These are phyloP conservation scores for Kingdonia uniflora DNA, from an alignment of 164 flowering plant species.

Conservation along the genomic window DNA sequence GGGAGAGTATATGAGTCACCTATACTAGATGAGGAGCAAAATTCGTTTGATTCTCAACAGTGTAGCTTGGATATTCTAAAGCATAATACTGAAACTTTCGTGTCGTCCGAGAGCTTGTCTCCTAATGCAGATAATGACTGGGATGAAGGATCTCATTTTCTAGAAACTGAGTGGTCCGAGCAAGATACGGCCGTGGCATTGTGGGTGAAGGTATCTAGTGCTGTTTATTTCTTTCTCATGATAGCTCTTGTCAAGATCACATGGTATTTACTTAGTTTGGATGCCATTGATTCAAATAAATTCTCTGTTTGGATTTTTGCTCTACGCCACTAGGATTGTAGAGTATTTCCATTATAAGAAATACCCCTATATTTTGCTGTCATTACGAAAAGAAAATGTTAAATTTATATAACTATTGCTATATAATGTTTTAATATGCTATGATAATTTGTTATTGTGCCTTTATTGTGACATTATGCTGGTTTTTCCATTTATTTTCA, in stretches of 20 bases:
- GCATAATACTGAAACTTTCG: slow-evolving; percentile 16
- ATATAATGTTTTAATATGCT: neutral
- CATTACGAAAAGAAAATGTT: neutral
- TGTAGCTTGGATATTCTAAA: slow-evolving; percentile 19
- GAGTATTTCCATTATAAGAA: neutral
- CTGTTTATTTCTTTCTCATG: neutral
- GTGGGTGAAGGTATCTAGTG: slow-evolving; percentile 78
- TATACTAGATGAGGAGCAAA: slow-evolving; percentile 19
- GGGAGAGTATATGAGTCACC: slow-evolving; percentile 16
- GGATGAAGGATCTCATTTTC: slow-evolving; percentile 28
- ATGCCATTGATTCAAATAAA: neutral
- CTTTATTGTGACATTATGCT: neutral
- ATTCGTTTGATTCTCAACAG: neutral
- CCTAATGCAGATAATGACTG: slow-evolving; percentile 19
- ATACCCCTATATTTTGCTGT: neutral
- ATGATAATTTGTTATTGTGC: neutral
- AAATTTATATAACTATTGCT: neutral
- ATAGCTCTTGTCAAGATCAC: neutral
- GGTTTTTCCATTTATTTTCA: slow-evolving; percentile 13
- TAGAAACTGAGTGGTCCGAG: slow-evolving; percentile 39
- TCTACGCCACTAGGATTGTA: neutral
- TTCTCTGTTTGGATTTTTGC: neutral
- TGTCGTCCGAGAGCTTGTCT: slow-evolving; percentile 20
- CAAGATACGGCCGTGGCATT: slow-evolving; percentile 59
- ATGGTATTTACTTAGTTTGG: neutral